Evolutionary conservation across 306 rosid species (phyloP).

Genomic region (Lotus japonicus): DNA sequence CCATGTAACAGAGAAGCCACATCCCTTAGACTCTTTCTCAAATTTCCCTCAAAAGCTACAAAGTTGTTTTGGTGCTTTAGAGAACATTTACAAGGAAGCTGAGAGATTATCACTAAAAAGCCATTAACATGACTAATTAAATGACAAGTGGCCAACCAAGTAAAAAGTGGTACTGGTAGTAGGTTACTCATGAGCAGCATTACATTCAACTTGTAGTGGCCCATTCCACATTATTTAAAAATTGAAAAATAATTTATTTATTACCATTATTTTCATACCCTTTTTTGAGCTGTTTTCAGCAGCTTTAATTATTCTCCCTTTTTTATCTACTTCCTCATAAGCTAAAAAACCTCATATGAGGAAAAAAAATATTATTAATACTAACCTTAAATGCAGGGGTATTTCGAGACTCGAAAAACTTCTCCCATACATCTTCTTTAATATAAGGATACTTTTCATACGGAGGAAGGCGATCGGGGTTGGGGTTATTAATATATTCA

Average conservation of each 20-base stretch:
- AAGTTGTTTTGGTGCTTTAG: conserved; percentile 43
- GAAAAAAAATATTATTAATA: too few species aligned
- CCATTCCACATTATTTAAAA: conserved; percentile 36
- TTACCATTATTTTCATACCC: conserved; percentile 6
- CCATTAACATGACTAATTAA: conserved; percentile 40
- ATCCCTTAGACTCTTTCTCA: conserved; percentile 33
- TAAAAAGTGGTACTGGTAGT: conserved; percentile 64
- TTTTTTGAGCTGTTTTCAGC: conserved; percentile 12
- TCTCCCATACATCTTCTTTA: too few species aligned
- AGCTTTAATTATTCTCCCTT: conserved; percentile 16
- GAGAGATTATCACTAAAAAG: conserved; percentile 35
- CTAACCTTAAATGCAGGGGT: too few species aligned
- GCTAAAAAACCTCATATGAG: conserved; percentile 15
- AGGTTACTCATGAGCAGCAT: conserved; percentile 67
- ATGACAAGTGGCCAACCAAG: conserved; percentile 76
- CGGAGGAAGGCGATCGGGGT: too few species aligned
- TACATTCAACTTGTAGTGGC: conserved; percentile 38
- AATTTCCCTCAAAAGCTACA: conserved; percentile 33
- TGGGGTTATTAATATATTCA: too few species aligned
- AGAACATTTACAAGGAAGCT: conserved; percentile 33
- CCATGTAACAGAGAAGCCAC: conserved; percentile 26
- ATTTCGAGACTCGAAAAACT: too few species aligned
- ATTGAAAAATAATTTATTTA: conserved; percentile 9
- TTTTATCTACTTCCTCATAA: conserved; percentile 19
- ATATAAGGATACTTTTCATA: too few species aligned